Conservation (phyloP, 2,329 filamentous ascomycete species). For the Cadophora sp. region DNA sequence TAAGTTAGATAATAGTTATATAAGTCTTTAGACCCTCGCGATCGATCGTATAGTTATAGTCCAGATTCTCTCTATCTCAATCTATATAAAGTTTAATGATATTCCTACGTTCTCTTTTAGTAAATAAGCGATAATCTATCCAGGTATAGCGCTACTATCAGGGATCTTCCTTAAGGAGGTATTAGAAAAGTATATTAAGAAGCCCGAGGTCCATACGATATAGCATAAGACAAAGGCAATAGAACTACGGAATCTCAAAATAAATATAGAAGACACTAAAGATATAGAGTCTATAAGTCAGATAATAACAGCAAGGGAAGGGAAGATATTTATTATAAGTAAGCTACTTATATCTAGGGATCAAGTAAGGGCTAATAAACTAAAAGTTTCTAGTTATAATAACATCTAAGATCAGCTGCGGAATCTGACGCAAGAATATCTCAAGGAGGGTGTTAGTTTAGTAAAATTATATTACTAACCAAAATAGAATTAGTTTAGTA, state of each 20-base stretch:
- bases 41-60: not conserved
- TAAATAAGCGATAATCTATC: slow-evolving; percentile 15
- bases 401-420: slow-evolving; percentile 12
- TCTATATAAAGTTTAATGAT: slow-evolving; percentile 16
- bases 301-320: slow-evolving; percentile 3
- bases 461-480: slow-evolving; percentile 17
- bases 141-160: slow-evolving; percentile 10
- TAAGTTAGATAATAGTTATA: slow-evolving; percentile 16
- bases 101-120: slow-evolving; percentile 5
- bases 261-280: slow-evolving; percentile 16
- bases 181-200: slow-evolving; percentile 19
- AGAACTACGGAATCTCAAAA: slow-evolving; percentile 11
- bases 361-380: slow-evolving; percentile 8
- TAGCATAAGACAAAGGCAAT: slow-evolving; percentile 16
- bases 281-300: slow-evolving; percentile 7
- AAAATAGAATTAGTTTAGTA: slow-evolving; percentile 9
- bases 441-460: slow-evolving; percentile 17
- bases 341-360: slow-evolving; percentile 13
- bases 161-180: slow-evolving; percentile 14
- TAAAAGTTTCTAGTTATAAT: slow-evolving; percentile 17
- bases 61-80: slow-evolving; percentile 18
- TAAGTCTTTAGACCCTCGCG: slow-evolving; percentile 10
- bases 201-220: slow-evolving; percentile 18
- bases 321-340: slow-evolving; percentile 17
- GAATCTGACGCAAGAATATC: slow-evolving; percentile 17